A percentile compares a stretch with the other conserved stretches of the same genome.
phyloP scores from a whole-genome alignment of 306 rosid species.

The Hippophae rhamnoides region DNA sequence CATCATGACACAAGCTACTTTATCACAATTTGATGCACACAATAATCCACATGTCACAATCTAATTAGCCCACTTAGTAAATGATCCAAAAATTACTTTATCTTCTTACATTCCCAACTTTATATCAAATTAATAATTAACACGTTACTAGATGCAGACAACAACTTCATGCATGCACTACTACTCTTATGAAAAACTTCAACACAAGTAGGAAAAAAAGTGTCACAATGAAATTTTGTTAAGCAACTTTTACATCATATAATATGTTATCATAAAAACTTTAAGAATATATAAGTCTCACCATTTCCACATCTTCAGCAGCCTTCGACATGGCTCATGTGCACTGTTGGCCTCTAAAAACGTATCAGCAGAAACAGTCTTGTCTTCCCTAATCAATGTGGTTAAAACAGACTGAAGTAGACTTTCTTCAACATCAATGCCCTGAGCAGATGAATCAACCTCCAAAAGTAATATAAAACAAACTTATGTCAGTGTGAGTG shows the following conservation, averaged over 20 bases:
- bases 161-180: no score
- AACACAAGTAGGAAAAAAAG: slow-evolving; percentile 5
- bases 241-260: background rate
- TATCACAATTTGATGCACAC: no score
- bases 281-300: slow-evolving; percentile 19
- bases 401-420: slow-evolving; percentile 62
- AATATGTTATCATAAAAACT: background rate
- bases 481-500: slow-evolving; percentile 9
- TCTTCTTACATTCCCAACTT: no score
- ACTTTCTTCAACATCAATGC: slow-evolving; percentile 32
- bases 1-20: no score
- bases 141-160: no score
- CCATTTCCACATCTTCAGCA: slow-evolving; percentile 68
- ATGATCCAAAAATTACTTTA: no score
- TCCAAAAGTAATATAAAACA: slow-evolving; percentile 19
- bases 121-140: no score
- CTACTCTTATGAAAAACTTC: background rate
- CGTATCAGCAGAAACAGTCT: slow-evolving; percentile 39
- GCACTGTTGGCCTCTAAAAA: slow-evolving; percentile 52
- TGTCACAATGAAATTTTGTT: background rate
- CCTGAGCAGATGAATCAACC: slow-evolving; percentile 44
- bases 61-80: no score
- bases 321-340: slow-evolving; percentile 44
- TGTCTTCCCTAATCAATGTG: slow-evolving; percentile 28
- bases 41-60: no score